These are phyloP conservation scores for Bidens hawaiensis DNA, from an alignment of 140 eudicot genomes.

Conservation along the genomic window DNA sequence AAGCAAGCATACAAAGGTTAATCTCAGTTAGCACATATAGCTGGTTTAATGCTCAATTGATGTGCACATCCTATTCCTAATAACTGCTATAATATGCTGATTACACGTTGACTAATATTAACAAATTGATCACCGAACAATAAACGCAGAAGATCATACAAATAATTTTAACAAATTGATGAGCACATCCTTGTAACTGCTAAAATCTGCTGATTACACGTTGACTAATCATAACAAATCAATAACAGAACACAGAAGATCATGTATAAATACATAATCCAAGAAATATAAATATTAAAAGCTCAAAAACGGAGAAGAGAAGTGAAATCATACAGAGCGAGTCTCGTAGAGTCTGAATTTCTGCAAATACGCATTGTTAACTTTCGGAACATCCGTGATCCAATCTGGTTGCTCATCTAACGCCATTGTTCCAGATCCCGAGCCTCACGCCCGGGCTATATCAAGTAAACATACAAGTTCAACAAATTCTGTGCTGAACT, in stretches of 20 bases:
- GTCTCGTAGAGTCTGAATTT: constrained; percentile 91
- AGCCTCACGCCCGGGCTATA: constrained; percentile 47
- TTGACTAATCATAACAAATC: background rate
- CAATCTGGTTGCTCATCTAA: constrained; percentile 25
- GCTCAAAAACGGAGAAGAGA: background rate
- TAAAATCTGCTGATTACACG: too few species aligned
- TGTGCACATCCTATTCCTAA: background rate
- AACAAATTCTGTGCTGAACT: constrained; percentile 19
- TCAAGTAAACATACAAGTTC: constrained; percentile 24
- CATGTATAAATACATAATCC: background rate
- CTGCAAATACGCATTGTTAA: constrained; percentile 40
- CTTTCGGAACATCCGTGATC: constrained; percentile 27
- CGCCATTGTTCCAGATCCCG: constrained; percentile 47
- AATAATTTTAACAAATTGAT: constrained; percentile 1
- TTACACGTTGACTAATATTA: background rate
- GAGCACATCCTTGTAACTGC: too few species aligned
- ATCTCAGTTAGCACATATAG: background rate
- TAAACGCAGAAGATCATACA: too few species aligned
- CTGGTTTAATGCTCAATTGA: background rate
- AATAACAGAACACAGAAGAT: background rate
- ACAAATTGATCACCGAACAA: constrained; percentile 11
- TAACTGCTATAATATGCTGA: background rate
- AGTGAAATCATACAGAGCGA: constrained; percentile 47
- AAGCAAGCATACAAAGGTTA: constrained; percentile 2
- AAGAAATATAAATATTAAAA: background rate